phyloP scores from a whole-genome alignment of 2,329 filamentous ascomycete species.

The Curvularia hawaiiensis region DNA sequence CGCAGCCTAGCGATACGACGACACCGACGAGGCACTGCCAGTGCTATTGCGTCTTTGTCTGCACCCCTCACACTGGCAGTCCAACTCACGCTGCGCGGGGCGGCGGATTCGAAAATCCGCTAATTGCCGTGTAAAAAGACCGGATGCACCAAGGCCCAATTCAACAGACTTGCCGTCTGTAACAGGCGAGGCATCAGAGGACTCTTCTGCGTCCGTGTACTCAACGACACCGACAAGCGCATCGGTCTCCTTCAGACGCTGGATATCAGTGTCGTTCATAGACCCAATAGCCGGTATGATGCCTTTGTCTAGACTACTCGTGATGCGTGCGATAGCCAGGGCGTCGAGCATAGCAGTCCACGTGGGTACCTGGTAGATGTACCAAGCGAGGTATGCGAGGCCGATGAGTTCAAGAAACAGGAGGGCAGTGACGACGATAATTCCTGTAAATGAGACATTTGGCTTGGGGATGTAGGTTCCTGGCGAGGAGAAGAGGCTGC shows the following conservation, averaged over 20 bases:
- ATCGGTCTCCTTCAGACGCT: not conserved
- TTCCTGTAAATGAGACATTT: not conserved
- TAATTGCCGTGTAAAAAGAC: no score
- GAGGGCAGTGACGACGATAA: slow-evolving; percentile 6
- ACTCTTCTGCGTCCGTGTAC: not conserved
- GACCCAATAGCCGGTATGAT: not conserved
- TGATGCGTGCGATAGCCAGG: slow-evolving; percentile 13
- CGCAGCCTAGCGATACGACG: no score
- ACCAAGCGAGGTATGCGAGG: slow-evolving; percentile 11
- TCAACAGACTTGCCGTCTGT: not conserved
- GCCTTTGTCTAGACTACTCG: slow-evolving; percentile 3
- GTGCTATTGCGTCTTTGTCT: no score
- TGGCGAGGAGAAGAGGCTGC: not conserved
- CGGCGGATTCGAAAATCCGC: no score
- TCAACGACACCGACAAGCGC: not conserved
- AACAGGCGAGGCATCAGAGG: not conserved
- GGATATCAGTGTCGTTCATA: not conserved
- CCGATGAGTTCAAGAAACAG: slow-evolving; percentile 11
- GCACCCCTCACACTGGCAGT: no score
- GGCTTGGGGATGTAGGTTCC: slow-evolving; percentile 4
- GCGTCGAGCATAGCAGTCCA: slow-evolving; percentile 11
- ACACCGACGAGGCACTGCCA: no score
- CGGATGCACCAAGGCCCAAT: not conserved
- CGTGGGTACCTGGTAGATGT: slow-evolving; percentile 10
- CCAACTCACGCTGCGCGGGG: no score